phyloP scores from a whole-genome alignment of 768 basidiomycete species.

The Termitomyces sp. region DNA sequence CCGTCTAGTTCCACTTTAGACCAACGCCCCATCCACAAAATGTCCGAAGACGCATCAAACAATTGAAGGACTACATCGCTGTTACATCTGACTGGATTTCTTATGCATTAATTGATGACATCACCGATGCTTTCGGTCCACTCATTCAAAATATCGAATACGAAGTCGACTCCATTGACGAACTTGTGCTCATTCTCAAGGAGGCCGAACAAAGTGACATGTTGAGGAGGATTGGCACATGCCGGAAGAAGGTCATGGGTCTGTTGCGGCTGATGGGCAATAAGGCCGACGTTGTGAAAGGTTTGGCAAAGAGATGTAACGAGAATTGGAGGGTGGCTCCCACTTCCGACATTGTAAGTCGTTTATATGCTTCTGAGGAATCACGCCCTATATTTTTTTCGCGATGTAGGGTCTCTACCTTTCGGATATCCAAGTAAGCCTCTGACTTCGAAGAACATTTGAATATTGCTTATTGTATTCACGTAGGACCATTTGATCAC shows the following conservation, averaged over 20 bases:
- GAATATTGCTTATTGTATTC: not conserved
- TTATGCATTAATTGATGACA: slow-evolving; percentile 98
- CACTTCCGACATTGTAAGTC: slow-evolving; percentile 87
- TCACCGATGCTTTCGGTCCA: slow-evolving; percentile 98
- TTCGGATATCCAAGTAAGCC: slow-evolving; percentile 80
- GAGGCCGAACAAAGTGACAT: slow-evolving; percentile 97
- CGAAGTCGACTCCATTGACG: slow-evolving; percentile 98
- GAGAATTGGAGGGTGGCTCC: slow-evolving; percentile 99
- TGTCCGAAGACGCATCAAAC: slow-evolving; percentile 95
- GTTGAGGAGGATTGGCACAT: slow-evolving; percentile 94
- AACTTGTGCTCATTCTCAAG: slow-evolving; percentile 93
- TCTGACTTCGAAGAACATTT: not conserved
- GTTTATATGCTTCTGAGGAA: not conserved
- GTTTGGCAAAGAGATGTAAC: slow-evolving; percentile 94
- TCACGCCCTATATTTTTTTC: not conserved
- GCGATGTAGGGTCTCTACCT: slow-evolving; percentile 76
- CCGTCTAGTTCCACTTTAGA: slow-evolving; percentile 85
- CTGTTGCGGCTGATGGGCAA: slow-evolving; percentile 95
- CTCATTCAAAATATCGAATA: slow-evolving; percentile 98
- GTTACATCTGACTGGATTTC: slow-evolving; percentile 99
- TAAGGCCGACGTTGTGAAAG: slow-evolving; percentile 99
- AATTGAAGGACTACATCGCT: slow-evolving; percentile 97
- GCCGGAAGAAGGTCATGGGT: slow-evolving; percentile 99
- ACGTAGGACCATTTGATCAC: slow-evolving; percentile 92
- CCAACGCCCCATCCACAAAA: slow-evolving; percentile 98